A percentile compares a stretch with the other conserved stretches of the same genome.
Evolutionary conservation across 78 protist genomes (phyloP).

Genomic region (Polysphondylium violaceum): DNA sequence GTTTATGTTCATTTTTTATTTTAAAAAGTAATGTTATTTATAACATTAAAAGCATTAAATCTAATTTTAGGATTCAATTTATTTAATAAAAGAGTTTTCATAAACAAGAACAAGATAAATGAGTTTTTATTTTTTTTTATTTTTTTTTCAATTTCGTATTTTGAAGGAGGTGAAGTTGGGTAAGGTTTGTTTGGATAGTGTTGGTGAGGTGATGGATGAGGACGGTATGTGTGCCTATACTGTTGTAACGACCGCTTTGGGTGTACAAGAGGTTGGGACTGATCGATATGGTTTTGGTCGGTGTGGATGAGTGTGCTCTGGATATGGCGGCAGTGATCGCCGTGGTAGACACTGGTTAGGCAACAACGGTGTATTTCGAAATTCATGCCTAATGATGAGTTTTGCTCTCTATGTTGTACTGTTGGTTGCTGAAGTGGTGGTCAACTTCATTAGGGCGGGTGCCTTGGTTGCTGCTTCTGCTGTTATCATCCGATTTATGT

Average conservation of each 20-base stretch:
- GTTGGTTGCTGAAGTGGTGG: slow-evolving; percentile 4
- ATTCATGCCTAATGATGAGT: slow-evolving; percentile 22
- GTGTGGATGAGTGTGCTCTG: not conserved
- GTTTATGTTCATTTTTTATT: too few species aligned
- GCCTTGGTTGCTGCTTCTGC: not conserved
- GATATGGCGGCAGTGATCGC: not conserved
- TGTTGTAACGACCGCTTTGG: slow-evolving; percentile 55
- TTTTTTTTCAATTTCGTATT: too few species aligned
- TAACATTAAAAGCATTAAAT: too few species aligned
- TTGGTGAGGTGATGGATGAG: not conserved
- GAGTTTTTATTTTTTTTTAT: too few species aligned
- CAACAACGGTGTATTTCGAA: not conserved
- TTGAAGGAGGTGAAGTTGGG: too few species aligned
- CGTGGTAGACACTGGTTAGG: not conserved
- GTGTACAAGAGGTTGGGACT: slow-evolving; percentile 53
- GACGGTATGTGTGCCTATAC: slow-evolving; percentile 47
- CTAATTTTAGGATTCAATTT: too few species aligned
- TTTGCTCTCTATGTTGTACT: not conserved
- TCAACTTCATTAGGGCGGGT: not conserved
- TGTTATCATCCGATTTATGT: slow-evolving; percentile 29
- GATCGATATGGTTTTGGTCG: slow-evolving; percentile 5
- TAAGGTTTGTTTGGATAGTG: slow-evolving; percentile 7
- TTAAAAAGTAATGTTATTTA: too few species aligned
- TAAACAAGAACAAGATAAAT: too few species aligned
- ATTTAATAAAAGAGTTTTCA: too few species aligned